Conservation (phyloP, 768 basidiomycete species). For the Suillus sp. region DNA sequence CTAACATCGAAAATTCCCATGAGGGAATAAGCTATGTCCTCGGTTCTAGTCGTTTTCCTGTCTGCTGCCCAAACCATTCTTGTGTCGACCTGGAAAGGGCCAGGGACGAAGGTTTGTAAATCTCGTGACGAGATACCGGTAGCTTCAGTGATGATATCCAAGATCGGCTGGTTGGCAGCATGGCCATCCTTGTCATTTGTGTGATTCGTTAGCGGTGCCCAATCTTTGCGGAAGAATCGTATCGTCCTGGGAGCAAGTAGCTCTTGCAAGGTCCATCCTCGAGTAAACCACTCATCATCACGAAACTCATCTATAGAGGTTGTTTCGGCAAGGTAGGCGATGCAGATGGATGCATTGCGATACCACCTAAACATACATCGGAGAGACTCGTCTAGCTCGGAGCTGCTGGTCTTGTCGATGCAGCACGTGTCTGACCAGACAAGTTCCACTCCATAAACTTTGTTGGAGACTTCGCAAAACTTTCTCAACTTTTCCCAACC, state of each 20-base stretch:
- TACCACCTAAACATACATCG: conserved; percentile 2
- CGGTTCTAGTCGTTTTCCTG: neutral
- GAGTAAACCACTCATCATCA: neutral
- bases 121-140: neutral
- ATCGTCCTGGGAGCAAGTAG: neutral
- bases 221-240: neutral
- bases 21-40: neutral
- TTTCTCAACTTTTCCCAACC: neutral
- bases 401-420: neutral
- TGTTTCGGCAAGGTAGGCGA: neutral
- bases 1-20: neutral
- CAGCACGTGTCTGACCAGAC: conserved; percentile 1
- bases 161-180: neutral
- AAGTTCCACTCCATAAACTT: neutral
- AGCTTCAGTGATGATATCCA: neutral
- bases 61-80: neutral
- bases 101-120: neutral
- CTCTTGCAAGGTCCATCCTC: neutral
- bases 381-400: neutral
- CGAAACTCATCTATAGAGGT: neutral
- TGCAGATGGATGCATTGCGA: neutral
- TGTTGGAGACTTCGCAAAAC: neutral
- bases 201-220: neutral
- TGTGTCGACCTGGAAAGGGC: neutral
- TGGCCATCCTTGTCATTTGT: neutral